A percentile compares a stretch with the other conserved stretches of the same genome.
phyloP scores from a whole-genome alignment of 352 stramenopile species.

The Pythium periplocum region DNA sequence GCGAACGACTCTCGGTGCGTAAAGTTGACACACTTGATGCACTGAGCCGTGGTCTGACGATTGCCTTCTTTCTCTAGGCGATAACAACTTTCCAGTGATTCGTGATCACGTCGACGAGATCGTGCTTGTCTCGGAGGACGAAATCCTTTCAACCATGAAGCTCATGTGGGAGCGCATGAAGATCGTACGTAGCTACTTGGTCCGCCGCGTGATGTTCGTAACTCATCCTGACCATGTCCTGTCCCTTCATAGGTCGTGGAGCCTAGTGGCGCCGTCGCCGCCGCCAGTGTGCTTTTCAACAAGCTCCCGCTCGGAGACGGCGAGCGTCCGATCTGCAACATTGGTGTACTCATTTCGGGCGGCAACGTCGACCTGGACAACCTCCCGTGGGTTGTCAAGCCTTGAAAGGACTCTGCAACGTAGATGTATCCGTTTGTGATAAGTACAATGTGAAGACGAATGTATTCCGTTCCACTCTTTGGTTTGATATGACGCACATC shows the following conservation, averaged over 20 bases:
- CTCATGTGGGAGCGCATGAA: slow-evolving; percentile 91
- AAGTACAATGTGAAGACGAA: too few species aligned
- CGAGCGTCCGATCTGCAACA: slow-evolving; percentile 20
- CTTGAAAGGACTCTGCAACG: too few species aligned
- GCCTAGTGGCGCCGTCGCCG: slow-evolving; percentile 55
- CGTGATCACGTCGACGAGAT: slow-evolving; percentile 85
- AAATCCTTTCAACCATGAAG: slow-evolving; percentile 78
- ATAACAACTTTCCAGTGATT: slow-evolving; percentile 83
- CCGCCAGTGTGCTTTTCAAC: slow-evolving; percentile 33
- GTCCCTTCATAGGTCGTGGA: slow-evolving; percentile 46
- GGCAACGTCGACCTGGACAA: slow-evolving; percentile 63
- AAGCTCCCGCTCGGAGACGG: slow-evolving; percentile 30
- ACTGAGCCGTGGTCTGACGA: too few species aligned
- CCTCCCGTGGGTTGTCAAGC: slow-evolving; percentile 30
- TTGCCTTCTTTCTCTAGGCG: background rate
- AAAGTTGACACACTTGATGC: background rate
- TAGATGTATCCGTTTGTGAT: too few species aligned
- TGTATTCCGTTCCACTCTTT: too few species aligned
- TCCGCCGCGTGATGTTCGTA: background rate
- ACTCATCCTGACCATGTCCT: background rate
- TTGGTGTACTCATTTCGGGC: slow-evolving; percentile 59
- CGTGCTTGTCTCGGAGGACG: slow-evolving; percentile 76
- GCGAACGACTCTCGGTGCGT: slow-evolving; percentile 60
- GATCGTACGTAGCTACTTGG: slow-evolving; percentile 25
- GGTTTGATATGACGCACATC: too few species aligned